Base-by-base conservation (phyloP, 192 early-diverging fungal genomes). In the Podila verticillata region DNA sequence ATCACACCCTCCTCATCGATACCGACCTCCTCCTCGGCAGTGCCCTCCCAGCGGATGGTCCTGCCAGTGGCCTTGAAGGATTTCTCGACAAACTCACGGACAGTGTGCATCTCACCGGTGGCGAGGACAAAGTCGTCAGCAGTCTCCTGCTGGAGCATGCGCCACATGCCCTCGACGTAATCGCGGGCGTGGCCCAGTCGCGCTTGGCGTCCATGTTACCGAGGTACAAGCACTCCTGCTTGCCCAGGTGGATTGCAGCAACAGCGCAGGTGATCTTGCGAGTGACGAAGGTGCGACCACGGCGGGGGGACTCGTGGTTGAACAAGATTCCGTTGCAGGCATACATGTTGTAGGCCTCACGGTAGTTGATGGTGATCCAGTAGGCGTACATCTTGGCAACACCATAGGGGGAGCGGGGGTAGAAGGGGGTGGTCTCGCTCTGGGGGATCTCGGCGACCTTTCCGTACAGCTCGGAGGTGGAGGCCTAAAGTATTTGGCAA, bases 281-380 rank as follows among this genome's bases (percentile, higher is more conserved):
- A 8, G 91, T 92, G 35, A 92, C 91, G 66, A 92, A 92, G 26
- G 91, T 92, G 75, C 84, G 84, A 68, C 90, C 90, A 84, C 90
- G 80, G 66, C 90, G 83, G 51, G 90, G 90, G 70, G 89, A 91
- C 77, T 92, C 91, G 81, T 92, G 91, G 83, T 92, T 92, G 72
- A 92, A 92, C 30, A 92, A 63, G 69, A 92, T 90, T 65, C 91
- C 91, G 71, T 92, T 92, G 75, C 91, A 92, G 35, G 91, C 88
- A 68, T 78, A 92, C 91, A 92, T 91, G 63, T 82, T 75, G 72
- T 92, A 92, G 10, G 91, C 83, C 70, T 92, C 91, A 68, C 91
- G 89, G 78, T 92, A 92, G 83, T 92, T 92, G 66, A 92, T 86
- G 34, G 88, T 85, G 73, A 92, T 92, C 91, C 91, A 92, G 80